These are phyloP conservation scores for Narthecium ossifragum DNA, from an alignment of 106 monocot species.

Conservation along the genomic window DNA sequence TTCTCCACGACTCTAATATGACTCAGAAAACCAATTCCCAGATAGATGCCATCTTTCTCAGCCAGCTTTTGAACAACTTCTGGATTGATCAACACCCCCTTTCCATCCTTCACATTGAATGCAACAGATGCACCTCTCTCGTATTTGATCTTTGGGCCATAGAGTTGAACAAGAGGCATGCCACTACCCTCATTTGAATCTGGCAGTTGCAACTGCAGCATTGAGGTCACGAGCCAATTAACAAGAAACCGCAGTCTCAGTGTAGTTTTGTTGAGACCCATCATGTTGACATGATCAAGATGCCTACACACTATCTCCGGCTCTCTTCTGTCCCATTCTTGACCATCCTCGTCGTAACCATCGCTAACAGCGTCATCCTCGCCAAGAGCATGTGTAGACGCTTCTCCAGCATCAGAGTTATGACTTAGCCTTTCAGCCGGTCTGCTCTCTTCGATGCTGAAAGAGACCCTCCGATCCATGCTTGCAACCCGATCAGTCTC, in stretches of 20 bases:
- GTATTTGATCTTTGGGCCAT: slow-evolving; percentile 92
- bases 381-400: slow-evolving; percentile 15
- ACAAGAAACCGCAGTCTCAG: slow-evolving; percentile 64
- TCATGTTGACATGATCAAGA: slow-evolving; percentile 84
- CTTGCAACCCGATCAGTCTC: slow-evolving; percentile 43
- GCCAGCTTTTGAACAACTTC: slow-evolving; percentile 87
- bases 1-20: slow-evolving; percentile 52
- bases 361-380: slow-evolving; percentile 18
- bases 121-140: slow-evolving; percentile 89
- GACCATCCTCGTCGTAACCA: slow-evolving; percentile 45
- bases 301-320: slow-evolving; percentile 81
- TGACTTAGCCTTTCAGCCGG: slow-evolving; percentile 16
- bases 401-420: slow-evolving; percentile 41
- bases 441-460: slow-evolving; percentile 44
- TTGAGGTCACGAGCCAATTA: slow-evolving; percentile 89
- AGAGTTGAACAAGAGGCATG: slow-evolving; percentile 56
- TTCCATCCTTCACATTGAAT: slow-evolving; percentile 68
- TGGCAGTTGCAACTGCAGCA: slow-evolving; percentile 65
- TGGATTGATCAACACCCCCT: slow-evolving; percentile 48
- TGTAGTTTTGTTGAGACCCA: slow-evolving; percentile 86
- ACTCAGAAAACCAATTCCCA: slow-evolving; percentile 84
- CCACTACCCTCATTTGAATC: slow-evolving; percentile 25
- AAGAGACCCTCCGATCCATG: slow-evolving; percentile 74
- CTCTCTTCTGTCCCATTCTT: slow-evolving; percentile 55
- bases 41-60: slow-evolving; percentile 69